phyloP scores from a whole-genome alignment of 2,329 filamentous ascomycete genomes.

The Ophiostoma pallidulum region DNA sequence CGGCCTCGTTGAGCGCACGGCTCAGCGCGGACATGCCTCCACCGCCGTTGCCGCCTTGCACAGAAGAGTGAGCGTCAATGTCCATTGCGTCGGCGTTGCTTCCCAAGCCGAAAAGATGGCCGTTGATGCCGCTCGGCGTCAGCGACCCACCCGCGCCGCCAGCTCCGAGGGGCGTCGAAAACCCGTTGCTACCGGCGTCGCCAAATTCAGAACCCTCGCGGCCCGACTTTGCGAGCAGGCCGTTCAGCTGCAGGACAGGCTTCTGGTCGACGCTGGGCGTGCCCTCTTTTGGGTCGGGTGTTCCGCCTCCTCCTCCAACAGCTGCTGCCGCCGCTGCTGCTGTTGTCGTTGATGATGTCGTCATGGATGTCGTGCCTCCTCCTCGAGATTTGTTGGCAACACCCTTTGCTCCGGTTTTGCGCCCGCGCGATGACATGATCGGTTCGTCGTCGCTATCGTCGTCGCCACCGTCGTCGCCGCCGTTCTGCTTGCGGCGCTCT shows the following conservation, averaged over 20 bases:
- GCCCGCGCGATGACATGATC: slow-evolving; percentile 93
- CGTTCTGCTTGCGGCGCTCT: slow-evolving; percentile 74
- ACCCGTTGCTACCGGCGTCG: slow-evolving; percentile 70
- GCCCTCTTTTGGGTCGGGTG: slow-evolving; percentile 68
- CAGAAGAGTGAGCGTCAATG: slow-evolving; percentile 64
- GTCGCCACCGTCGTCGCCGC: slow-evolving; percentile 68
- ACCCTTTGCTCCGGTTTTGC: slow-evolving; percentile 76
- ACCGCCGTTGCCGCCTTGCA: slow-evolving; percentile 41
- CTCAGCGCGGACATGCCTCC: slow-evolving; percentile 47
- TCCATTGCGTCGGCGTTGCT: slow-evolving; percentile 83
- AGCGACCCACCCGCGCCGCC: slow-evolving; percentile 35
- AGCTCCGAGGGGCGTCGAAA: slow-evolving; percentile 73
- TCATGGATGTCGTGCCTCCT: slow-evolving; percentile 2
- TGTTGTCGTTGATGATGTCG: not conserved
- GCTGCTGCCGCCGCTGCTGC: not conserved
- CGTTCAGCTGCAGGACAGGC: slow-evolving; percentile 58
- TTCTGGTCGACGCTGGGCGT: slow-evolving; percentile 71
- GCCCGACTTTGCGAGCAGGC: slow-evolving; percentile 44
- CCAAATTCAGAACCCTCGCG: slow-evolving; percentile 67
- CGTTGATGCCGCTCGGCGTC: slow-evolving; percentile 66
- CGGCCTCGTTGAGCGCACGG: slow-evolving; percentile 54
- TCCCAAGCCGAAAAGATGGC: slow-evolving; percentile 45
- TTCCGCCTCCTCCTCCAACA: no score
- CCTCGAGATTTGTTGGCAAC: slow-evolving; percentile 57
- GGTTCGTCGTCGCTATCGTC: slow-evolving; percentile 96